Evolutionary conservation across 1,284 basidiomycete species (phyloP).

Genomic region (Ustilago bromivora): DNA sequence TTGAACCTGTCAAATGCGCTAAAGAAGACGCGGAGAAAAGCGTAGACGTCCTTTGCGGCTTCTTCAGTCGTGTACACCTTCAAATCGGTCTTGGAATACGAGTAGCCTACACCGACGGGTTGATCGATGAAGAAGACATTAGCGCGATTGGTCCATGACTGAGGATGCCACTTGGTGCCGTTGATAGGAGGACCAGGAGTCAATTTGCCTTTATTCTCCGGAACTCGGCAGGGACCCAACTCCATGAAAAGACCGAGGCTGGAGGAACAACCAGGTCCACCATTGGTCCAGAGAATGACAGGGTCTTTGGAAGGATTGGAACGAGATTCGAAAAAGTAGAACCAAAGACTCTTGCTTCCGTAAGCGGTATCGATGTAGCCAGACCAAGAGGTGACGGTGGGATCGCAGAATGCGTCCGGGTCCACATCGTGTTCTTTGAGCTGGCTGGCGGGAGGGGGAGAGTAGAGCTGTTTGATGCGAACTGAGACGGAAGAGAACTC

Average conservation of each 20-base stretch:
- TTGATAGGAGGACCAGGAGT: conserved; percentile 70
- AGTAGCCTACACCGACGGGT: conserved; percentile 79
- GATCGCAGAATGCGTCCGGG: conserved; percentile 63
- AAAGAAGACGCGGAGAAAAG: conserved; percentile 70
- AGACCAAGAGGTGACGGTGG: conserved; percentile 62
- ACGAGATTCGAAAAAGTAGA: conserved; percentile 86
- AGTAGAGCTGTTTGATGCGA: conserved; percentile 58
- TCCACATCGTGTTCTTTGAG: conserved; percentile 46
- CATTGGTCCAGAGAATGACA: conserved; percentile 70
- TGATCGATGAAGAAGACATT: conserved; percentile 81
- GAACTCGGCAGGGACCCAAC: conserved; percentile 73
- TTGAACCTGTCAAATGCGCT: conserved; percentile 65
- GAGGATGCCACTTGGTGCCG: conserved; percentile 76
- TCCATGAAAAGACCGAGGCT: conserved; percentile 76
- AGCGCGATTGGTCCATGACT: conserved; percentile 77
- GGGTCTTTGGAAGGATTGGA: conserved; percentile 77
- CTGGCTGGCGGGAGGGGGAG: conserved; percentile 26
- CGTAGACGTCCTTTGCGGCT: conserved; percentile 68
- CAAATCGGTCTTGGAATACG: conserved; percentile 78
- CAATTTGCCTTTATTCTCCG: conserved; percentile 31
- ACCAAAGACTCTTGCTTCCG: conserved; percentile 80
- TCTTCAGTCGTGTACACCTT: conserved; percentile 66
- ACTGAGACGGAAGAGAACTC: conserved; percentile 60
- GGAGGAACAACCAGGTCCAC: conserved; percentile 69
- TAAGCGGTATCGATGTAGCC: conserved; percentile 74